Evolutionary conservation across 306 rosid species (phyloP), one percentile per base, ranked within the genome.

Genomic region (Vicia villosa): DNA sequence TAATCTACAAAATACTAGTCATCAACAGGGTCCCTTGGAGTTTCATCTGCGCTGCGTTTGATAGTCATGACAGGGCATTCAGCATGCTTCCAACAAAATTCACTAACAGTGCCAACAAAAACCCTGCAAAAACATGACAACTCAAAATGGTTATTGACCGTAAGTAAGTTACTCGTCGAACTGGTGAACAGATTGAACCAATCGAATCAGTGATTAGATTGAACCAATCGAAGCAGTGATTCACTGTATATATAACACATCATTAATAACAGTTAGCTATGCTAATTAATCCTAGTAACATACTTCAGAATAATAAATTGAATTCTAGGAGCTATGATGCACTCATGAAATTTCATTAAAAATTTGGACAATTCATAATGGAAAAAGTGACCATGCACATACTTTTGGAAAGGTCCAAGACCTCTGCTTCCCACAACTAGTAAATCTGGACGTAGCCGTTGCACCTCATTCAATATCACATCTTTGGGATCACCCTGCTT

Each of bases 351-450:
- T 32, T 30, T 13, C 10, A 36, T 54, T 22, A 28, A 54, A 45
- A 43, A 15, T 14, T 14, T 7, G 7, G 50, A 42, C 78, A 61
- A 47, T 28, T 65, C 21, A 26, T 13, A 56, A 55, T 26, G 40
- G 2, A 0, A 26, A 64, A 17, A 12, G 19, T 40, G 10, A 34
- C 46, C 17, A 6, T 2, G n/a, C 30, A 49, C 34, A 70, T 84
- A 90, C 98, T 89, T 91, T 73, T 90, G 97, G 81, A 94, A 94
- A 20, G 96, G 98, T 22, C 98, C 98, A 69, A 94, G 97, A 17
- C 98, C 98, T 41, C 98, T 85, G 80, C 96, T 74, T 54, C 98
- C 98, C 17, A 94, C 88, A 56, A 91, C 96, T 46, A 94, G 85
- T 70, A 94, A 41, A 87, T 94, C 98, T 2, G 97, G 98, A 37